phyloP scores from a whole-genome alignment of 208 protist genomes.

The Leishmania guyanensis region DNA sequence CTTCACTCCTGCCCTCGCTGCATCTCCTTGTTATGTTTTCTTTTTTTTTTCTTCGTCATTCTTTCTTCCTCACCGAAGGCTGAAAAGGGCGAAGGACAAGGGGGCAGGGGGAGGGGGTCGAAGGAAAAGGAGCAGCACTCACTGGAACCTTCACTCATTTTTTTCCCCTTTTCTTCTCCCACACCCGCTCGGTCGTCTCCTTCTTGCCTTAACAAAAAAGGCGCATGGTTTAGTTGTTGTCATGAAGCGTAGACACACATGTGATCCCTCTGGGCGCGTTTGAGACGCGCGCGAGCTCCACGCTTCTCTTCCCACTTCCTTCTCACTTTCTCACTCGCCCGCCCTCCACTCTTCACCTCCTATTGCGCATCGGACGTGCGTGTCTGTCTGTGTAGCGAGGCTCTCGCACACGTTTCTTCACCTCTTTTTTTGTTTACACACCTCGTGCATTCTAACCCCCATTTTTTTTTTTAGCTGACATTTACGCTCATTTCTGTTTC shows the following conservation, averaged over 20 bases:
- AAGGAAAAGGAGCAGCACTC: background rate
- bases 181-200: background rate
- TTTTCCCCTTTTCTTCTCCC: background rate
- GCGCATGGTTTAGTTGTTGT: background rate
- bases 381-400: background rate
- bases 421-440: background rate
- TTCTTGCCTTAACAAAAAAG: too few species aligned
- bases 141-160: background rate
- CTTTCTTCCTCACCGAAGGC: background rate
- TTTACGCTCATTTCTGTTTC: background rate
- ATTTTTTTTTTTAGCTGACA: slow-evolving; percentile 4
- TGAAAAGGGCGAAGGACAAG: background rate
- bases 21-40: background rate
- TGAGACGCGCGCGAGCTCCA: background rate
- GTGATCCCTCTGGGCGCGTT: background rate
- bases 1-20: background rate
- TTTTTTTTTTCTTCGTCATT: background rate
- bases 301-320: background rate
- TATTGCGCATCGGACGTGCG: background rate
- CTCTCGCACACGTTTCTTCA: background rate
- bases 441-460: background rate
- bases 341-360: slow-evolving; percentile 5
- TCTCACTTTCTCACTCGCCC: slow-evolving; percentile 2
- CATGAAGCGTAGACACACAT: background rate
- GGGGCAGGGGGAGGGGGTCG: background rate